phyloP scores from a whole-genome alignment of 805 yeast species.

The Myxozyma neotropica region DNA sequence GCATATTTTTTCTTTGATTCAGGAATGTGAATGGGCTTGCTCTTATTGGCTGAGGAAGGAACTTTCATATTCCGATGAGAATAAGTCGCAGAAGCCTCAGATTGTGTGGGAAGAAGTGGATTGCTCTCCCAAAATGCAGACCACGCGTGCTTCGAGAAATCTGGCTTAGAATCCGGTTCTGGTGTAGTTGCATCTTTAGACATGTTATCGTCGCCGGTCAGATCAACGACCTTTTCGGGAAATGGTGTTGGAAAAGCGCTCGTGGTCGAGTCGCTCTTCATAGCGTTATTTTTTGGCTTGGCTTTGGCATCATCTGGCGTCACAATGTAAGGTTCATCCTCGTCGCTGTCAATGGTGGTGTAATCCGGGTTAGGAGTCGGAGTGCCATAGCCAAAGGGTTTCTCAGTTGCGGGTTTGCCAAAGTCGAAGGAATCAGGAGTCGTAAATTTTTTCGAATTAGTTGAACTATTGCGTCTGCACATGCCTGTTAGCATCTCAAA shows the following conservation, averaged over 20 bases:
- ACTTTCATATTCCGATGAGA: not conserved
- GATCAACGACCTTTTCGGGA: conserved; percentile 13
- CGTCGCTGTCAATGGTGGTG: conserved; percentile 5
- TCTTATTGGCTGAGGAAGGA: not conserved
- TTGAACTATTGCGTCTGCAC: not conserved
- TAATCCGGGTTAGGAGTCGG: conserved; percentile 11
- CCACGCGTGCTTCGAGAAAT: not conserved
- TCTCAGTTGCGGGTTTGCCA: not conserved
- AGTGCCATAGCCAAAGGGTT: not conserved
- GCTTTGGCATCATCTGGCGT: not conserved
- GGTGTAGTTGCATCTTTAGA: not conserved
- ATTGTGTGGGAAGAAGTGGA: not conserved
- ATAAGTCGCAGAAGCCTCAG: not conserved
- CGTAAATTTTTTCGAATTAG: not conserved
- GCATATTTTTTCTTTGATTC: not conserved
- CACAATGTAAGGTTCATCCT: not conserved
- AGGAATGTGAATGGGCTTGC: not conserved
- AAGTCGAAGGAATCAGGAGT: conserved; percentile 7
- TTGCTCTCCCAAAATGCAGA: conserved; percentile 3
- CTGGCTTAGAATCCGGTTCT: not conserved
- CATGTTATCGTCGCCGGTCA: conserved; percentile 1
- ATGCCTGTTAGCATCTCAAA: not conserved
- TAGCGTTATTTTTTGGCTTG: not conserved
- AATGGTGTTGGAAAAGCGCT: conserved; percentile 16
- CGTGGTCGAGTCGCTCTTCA: not conserved